Conservation (phyloP, 257 asterid genomes). For the Solanum ahanhuiri region DNA sequence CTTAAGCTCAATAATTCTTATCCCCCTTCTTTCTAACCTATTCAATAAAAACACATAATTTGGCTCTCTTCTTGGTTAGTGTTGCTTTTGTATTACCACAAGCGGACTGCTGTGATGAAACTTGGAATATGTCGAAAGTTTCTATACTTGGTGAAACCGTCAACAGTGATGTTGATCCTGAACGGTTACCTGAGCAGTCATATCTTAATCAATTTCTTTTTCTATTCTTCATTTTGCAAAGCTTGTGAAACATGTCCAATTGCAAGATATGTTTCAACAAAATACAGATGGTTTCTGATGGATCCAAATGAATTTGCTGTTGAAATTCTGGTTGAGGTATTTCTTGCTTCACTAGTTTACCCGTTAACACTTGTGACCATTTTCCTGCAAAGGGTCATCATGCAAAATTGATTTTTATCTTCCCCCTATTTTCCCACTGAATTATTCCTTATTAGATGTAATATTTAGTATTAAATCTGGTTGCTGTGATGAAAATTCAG, state of each 20-base stretch:
- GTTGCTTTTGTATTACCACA: background rate
- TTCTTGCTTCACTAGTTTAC: background rate
- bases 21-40: background rate
- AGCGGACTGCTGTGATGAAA: background rate
- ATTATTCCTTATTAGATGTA: background rate
- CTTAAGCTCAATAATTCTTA: background rate
- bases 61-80: background rate
- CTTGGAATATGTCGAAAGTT: background rate
- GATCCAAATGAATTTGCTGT: background rate
- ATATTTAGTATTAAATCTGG: background rate
- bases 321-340: background rate
- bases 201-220: background rate
- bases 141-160: background rate
- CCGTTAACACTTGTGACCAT: background rate
- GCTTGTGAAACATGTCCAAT: background rate
- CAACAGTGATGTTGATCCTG: background rate
- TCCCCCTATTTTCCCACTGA: background rate
- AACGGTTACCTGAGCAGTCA: background rate
- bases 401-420: background rate
- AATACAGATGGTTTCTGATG: background rate
- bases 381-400: background rate
- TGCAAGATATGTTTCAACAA: background rate
- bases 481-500: conserved; percentile 19
- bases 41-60: background rate
- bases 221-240: background rate